A percentile compares a stretch with the other conserved stretches of the same genome.
These are phyloP conservation scores for Monosporascus cannonballus DNA, from an alignment of 2,329 filamentous ascomycete genomes.

Conservation along the genomic window DNA sequence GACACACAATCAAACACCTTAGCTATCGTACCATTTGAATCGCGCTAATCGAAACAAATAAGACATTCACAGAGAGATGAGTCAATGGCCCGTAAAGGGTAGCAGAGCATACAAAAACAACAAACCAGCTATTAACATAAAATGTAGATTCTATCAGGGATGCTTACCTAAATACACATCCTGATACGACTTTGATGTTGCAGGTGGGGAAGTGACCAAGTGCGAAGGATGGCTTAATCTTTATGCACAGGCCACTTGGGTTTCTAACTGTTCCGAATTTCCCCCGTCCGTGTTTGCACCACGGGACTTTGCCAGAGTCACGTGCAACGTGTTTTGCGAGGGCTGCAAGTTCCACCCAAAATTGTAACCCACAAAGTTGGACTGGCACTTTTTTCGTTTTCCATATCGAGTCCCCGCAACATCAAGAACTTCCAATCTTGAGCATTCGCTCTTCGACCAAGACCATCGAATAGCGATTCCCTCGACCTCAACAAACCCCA, in stretches of 20 bases:
- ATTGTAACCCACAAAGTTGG: slow-evolving; percentile 1
- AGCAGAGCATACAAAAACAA: too few relatives aligned
- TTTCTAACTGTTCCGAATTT: background rate
- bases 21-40: too few relatives aligned
- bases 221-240: too few relatives aligned
- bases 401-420: slow-evolving; percentile 13
- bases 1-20: too few relatives aligned
- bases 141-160: too few relatives aligned
- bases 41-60: too few relatives aligned
- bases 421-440: slow-evolving; percentile 17
- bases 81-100: too few relatives aligned
- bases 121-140: too few relatives aligned
- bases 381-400: slow-evolving; percentile 1
- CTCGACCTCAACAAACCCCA: slow-evolving; percentile 36
- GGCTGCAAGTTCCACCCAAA: background rate
- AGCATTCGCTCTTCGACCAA: slow-evolving; percentile 36
- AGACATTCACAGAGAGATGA: too few relatives aligned
- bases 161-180: too few relatives aligned
- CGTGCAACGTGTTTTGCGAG: background rate
- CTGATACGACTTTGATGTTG: too few relatives aligned
- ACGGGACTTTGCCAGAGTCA: background rate
- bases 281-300: background rate
- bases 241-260: background rate
- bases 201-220: too few relatives aligned
- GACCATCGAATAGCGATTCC: slow-evolving; percentile 39